A percentile compares a stretch with the other conserved stretches of the same genome.
These are phyloP conservation scores for Colletotrichum destructivum DNA, from an alignment of 2,329 filamentous ascomycete species.

Conservation along the genomic window DNA sequence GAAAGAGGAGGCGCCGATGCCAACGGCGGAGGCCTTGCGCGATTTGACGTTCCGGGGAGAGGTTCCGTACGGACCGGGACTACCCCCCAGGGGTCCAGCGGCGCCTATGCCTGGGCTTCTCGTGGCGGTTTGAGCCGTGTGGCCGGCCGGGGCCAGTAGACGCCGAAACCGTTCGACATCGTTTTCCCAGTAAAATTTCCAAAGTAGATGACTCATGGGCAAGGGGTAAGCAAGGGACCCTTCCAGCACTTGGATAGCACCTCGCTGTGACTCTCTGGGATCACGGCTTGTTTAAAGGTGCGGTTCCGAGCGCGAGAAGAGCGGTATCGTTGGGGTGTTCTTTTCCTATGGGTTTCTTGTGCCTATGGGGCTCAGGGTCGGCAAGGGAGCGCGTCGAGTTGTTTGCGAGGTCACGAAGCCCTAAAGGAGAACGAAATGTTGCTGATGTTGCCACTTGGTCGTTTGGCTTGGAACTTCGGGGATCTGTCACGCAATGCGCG, in stretches of 20 bases:
- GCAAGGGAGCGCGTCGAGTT: not conserved
- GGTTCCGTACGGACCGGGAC: conserved; percentile 59
- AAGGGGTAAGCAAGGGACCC: conserved; percentile 52
- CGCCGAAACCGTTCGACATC: conserved; percentile 96
- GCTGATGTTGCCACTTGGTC: conserved; percentile 40
- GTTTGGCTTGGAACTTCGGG: not conserved
- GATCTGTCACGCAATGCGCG: not conserved
- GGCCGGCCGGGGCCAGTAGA: conserved; percentile 82
- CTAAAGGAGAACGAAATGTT: conserved; percentile 15
- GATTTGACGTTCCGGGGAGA: conserved; percentile 68
- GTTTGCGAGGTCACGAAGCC: conserved; percentile 13
- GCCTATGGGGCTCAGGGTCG: conserved; percentile 30
- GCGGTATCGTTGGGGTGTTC: conserved; percentile 32
- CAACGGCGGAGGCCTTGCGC: conserved; percentile 68
- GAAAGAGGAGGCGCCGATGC: conserved; percentile 57
- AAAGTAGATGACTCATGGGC: conserved; percentile 96
- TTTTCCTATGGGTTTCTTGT: not conserved
- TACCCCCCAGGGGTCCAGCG: conserved; percentile 54
- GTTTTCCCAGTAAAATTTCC: conserved; percentile 97
- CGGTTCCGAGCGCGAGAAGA: conserved; percentile 56
- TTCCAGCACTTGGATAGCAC: conserved; percentile 74
- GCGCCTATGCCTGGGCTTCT: conserved; percentile 66
- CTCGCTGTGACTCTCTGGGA: conserved; percentile 91
- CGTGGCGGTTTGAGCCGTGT: conserved; percentile 67
- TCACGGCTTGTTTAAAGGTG: conserved; percentile 95